Conservation (phyloP, 768 basidiomycete species). For the Lyophyllum atratum region DNA sequence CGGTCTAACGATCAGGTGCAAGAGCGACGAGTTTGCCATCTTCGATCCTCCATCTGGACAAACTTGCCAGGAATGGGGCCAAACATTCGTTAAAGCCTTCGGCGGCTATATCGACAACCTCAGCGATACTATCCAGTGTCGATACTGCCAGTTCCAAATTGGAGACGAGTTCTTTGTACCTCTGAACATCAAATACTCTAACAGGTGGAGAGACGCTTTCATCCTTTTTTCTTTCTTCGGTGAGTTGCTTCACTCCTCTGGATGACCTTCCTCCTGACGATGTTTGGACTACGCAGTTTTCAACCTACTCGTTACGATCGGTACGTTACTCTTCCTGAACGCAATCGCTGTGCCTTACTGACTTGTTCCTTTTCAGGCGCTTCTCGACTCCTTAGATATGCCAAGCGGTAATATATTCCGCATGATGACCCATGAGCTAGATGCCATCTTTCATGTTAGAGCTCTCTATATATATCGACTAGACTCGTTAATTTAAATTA, state of each 20-base stretch:
- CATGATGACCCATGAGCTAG: not conserved
- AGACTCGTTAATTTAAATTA: not conserved
- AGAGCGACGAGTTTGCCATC: conserved; percentile 63
- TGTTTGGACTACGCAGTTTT: conserved; percentile 43
- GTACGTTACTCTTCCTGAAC: conserved; percentile 22
- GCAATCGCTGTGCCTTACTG: not conserved
- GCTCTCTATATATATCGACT: not conserved
- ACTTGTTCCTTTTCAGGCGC: conserved; percentile 45
- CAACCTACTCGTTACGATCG: conserved; percentile 65
- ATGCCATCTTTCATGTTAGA: not conserved
- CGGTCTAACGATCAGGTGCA: conserved; percentile 65
- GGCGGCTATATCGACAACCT: conserved; percentile 80
- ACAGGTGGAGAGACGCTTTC: conserved; percentile 71
- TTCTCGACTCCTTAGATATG: conserved; percentile 71
- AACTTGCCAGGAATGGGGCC: conserved; percentile 72
- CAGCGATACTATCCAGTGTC: conserved; percentile 58
- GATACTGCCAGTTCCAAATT: conserved; percentile 71
- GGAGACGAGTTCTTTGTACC: conserved; percentile 71
- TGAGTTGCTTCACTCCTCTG: conserved; percentile 26
- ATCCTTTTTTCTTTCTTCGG: conserved; percentile 65
- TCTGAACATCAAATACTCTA: conserved; percentile 62
- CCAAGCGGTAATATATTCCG: conserved; percentile 50
- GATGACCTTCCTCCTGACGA: not conserved
- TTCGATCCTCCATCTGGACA: conserved; percentile 77
- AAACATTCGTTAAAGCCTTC: conserved; percentile 56